These are phyloP conservation scores for Barnettozyma siamensis DNA, from an alignment of 805 yeast genomes.

Conservation along the genomic window DNA sequence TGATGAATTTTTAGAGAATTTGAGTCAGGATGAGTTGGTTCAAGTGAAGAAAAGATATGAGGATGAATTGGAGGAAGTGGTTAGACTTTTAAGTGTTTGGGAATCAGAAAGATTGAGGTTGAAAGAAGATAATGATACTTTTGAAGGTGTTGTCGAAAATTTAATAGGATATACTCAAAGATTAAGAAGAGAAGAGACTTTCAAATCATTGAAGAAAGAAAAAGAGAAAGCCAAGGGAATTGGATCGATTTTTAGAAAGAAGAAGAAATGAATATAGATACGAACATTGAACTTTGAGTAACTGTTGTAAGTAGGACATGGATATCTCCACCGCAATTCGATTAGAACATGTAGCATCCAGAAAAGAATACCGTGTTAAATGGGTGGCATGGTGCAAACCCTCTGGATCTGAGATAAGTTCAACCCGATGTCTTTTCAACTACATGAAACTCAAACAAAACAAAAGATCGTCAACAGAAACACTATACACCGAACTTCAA, in stretches of 20 bases:
- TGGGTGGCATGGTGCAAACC: no score
- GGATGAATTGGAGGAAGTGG: slow-evolving; percentile 32
- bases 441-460: no score
- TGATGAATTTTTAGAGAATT: slow-evolving; percentile 17
- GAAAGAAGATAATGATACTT: slow-evolving; percentile 62
- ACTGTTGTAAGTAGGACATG: no score
- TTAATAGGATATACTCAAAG: slow-evolving; percentile 88
- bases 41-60: slow-evolving; percentile 31
- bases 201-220: slow-evolving; percentile 30
- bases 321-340: no score
- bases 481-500: no score
- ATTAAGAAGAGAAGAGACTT: slow-evolving; percentile 47
- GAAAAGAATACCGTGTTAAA: no score
- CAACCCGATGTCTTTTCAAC: no score
- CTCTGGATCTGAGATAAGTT: no score
- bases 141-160: slow-evolving; percentile 84
- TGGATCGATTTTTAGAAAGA: slow-evolving; percentile 8
- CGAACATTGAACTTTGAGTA: no score
- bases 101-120: slow-evolving; percentile 42
- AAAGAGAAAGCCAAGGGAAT: slow-evolving; percentile 16
- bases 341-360: no score
- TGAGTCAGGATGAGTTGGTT: slow-evolving; percentile 32
- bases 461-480: no score
- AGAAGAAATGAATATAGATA: slow-evolving; percentile 6
- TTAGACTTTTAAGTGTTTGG: slow-evolving; percentile 44